Evolutionary conservation across 768 basidiomycete species (phyloP).

Genomic region (Boletus reticuloceps): DNA sequence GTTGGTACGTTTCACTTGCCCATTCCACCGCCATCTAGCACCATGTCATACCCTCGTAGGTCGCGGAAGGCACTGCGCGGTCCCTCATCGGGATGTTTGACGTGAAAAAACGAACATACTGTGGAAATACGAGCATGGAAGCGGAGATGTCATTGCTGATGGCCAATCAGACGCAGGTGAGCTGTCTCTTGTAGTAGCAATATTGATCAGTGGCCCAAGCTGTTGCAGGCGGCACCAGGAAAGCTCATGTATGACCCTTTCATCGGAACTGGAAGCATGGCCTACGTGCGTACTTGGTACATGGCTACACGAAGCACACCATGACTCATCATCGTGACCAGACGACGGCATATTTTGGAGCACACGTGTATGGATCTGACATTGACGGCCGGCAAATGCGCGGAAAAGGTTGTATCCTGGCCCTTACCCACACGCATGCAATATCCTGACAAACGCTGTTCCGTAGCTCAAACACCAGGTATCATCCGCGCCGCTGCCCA

Average conservation of each 20-base stretch:
- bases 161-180: slow-evolving; percentile 91
- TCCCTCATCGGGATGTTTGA: slow-evolving; percentile 67
- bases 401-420: slow-evolving; percentile 66
- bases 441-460: not conserved
- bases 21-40: not conserved
- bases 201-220: not conserved
- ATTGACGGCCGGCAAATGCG: slow-evolving; percentile 98
- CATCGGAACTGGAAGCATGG: slow-evolving; percentile 89
- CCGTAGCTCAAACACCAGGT: slow-evolving; percentile 52
- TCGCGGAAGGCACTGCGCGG: slow-evolving; percentile 66
- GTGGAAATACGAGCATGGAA: slow-evolving; percentile 98
- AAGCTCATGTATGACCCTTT: slow-evolving; percentile 96
- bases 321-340: slow-evolving; percentile 27
- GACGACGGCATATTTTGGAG: slow-evolving; percentile 88
- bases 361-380: slow-evolving; percentile 85
- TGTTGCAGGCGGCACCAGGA: slow-evolving; percentile 72
- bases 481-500: slow-evolving; percentile 78
- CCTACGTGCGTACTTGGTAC: slow-evolving; percentile 52
- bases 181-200: slow-evolving; percentile 7
- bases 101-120: slow-evolving; percentile 87
- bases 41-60: slow-evolving; percentile 29
- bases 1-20: slow-evolving; percentile 60
- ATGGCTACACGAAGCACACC: not conserved
- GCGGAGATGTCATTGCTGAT: slow-evolving; percentile 92
- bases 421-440: not conserved